Base-by-base conservation (phyloP, 164 flowering plant genomes). In the Vitis rotundifolia region DNA sequence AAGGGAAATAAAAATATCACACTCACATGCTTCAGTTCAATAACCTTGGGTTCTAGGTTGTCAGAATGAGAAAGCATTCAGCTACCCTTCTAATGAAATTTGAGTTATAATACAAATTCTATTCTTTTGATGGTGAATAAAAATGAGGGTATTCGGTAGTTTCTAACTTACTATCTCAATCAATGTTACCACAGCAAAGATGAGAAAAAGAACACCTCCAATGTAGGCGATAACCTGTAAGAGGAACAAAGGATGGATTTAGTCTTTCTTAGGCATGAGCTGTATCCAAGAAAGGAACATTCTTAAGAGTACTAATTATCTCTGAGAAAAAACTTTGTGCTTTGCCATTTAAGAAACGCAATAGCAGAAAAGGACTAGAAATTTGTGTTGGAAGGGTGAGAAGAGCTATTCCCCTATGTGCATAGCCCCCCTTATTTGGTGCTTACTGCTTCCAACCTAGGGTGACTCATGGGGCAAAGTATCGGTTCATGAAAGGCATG, bases 181-280 rank as follows among this genome's bases (percentile, higher is more conserved):
- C 76, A 92, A 61, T 47, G 99, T 94, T 49, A 88, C 85, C 0
- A 79, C 88, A 0, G 97, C 99, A 70, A 92, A 94, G 71, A 89
- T 87, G 4, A 94, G 97, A 73, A 92, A 94, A 67, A 94, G 95
- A 72, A 84, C 70, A 22, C 99, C 99, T 74, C 99, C 97, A 22
- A 82, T 68, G 66, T 92, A 92, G 10, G 94, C 89, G 66, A 94
- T 85, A 16, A 79, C 86, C 97, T 92, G 84, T 49, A 61, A 29
- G 68, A 70, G 18, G 52, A 49, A 60, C 16, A 59, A 12, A 26
- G 51, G 29, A 69, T 61, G 57, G 58, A 61, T 44, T 18, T 56
- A 63, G 44, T 6, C 44, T 22, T 37, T 37, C 44, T 13, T 54
- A 50, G 18, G 47, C 31, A 59, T 51, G 48, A 16, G 7, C 49